Percentiles rank a stretch among this genome's conserved stretches.
Conservation (phyloP, 1,284 basidiomycete species). For the Tilletia horrida region DNA sequence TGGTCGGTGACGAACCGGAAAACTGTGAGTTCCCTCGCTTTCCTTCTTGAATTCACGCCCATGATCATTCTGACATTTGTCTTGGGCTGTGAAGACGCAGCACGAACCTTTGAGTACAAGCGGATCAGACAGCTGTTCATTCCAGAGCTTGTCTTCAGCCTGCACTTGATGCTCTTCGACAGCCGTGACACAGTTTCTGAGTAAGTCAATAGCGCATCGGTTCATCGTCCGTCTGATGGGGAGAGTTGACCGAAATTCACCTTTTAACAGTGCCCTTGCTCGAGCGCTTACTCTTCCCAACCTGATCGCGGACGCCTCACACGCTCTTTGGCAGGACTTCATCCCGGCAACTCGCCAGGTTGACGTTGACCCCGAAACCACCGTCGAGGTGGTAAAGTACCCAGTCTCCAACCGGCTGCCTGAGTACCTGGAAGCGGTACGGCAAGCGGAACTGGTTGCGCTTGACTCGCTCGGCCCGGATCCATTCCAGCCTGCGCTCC, state of each 20-base stretch:
- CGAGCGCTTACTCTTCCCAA: slow-evolving; percentile 73
- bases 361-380: background rate
- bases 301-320: slow-evolving; percentile 81
- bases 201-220: slow-evolving; percentile 59
- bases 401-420: slow-evolving; percentile 32
- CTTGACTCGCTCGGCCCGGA: slow-evolving; percentile 16
- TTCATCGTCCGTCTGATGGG: background rate
- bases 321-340: slow-evolving; percentile 84
- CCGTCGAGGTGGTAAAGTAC: slow-evolving; percentile 52
- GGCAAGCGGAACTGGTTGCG: slow-evolving; percentile 31
- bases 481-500: slow-evolving; percentile 2
- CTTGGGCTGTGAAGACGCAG: background rate
- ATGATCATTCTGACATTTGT: background rate
- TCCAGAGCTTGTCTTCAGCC: slow-evolving; percentile 80
- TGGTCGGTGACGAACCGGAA: slow-evolving; percentile 23
- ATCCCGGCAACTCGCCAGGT: slow-evolving; percentile 59
- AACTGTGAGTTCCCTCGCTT: slow-evolving; percentile 1
- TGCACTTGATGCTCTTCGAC: slow-evolving; percentile 71
- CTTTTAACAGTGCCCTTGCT: slow-evolving; percentile 69
- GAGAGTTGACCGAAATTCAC: background rate
- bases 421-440: slow-evolving; percentile 46
- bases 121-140: slow-evolving; percentile 83
- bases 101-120: slow-evolving; percentile 66
- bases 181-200: slow-evolving; percentile 67
- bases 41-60: slow-evolving; percentile 59